A percentile compares a stretch with the other conserved stretches of the same genome.
phyloP scores from a whole-genome alignment of 352 stramenopile species.

The Pythium aristosporum region DNA sequence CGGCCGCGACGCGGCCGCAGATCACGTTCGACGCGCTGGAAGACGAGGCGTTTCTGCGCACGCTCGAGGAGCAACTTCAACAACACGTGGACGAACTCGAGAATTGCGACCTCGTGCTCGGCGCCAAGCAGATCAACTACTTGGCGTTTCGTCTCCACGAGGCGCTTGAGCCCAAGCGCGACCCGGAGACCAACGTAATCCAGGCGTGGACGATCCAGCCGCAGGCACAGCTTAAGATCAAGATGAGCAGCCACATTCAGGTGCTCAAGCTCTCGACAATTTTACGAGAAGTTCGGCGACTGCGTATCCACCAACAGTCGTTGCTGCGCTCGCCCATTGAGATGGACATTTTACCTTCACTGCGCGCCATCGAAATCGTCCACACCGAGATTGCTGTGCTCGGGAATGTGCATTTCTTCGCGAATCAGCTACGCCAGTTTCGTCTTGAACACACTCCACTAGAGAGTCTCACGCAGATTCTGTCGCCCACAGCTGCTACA shows the following conservation, averaged over 20 bases:
- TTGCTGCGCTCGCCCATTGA: constrained; percentile 43
- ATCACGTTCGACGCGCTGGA: constrained; percentile 53
- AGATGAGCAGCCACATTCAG: constrained; percentile 76
- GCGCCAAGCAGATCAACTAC: constrained; percentile 63
- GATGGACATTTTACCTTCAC: constrained; percentile 81
- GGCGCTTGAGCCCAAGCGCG: constrained; percentile 67
- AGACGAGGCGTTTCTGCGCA: constrained; percentile 63
- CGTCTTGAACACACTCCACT: constrained; percentile 70
- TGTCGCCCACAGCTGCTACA: constrained; percentile 29
- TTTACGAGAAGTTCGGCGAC: constrained; percentile 60
- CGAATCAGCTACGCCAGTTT: constrained; percentile 56
- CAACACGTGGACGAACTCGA: constrained; percentile 48
- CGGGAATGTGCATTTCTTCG: constrained; percentile 66
- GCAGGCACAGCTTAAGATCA: constrained; percentile 53
- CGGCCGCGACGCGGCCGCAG: constrained; percentile 20
- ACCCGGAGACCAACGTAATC: constrained; percentile 57
- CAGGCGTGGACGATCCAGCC: constrained; percentile 80
- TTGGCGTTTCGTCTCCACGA: constrained; percentile 69
- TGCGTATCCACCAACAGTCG: constrained; percentile 63
- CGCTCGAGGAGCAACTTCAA: constrained; percentile 69
- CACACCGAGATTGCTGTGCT: constrained; percentile 44
- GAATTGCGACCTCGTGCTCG: constrained; percentile 64
- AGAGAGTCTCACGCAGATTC: constrained; percentile 38
- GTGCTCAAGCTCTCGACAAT: constrained; percentile 89
- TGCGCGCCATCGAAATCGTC: constrained; percentile 62